phyloP scores from a whole-genome alignment of 2,329 filamentous ascomycete species.

The Myriosclerotinia scirpicola region DNA sequence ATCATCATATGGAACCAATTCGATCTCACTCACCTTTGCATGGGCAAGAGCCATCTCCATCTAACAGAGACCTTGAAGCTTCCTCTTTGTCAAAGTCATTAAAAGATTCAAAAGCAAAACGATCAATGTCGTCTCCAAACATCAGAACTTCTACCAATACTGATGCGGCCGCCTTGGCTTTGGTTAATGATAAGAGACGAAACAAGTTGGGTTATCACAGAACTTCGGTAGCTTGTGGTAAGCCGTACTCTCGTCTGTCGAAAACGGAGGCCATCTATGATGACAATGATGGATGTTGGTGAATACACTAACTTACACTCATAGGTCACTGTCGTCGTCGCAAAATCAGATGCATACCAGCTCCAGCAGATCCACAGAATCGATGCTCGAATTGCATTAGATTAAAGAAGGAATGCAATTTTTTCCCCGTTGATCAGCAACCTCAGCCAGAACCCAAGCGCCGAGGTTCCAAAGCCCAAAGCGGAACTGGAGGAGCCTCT shows the following conservation, averaged over 20 bases:
- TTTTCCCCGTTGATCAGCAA: slow-evolving; percentile 82
- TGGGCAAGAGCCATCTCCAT: slow-evolving; percentile 31
- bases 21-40: slow-evolving; percentile 30
- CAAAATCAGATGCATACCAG: slow-evolving; percentile 87
- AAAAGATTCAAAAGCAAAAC: slow-evolving; percentile 44
- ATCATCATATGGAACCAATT: slow-evolving; percentile 33
- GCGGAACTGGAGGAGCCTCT: slow-evolving; percentile 42
- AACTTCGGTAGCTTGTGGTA: slow-evolving; percentile 93
- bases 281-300: background rate
- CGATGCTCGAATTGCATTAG: slow-evolving; percentile 92
- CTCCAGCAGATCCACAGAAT: slow-evolving; percentile 68
- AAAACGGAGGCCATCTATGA: slow-evolving; percentile 23
- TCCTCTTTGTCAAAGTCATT: slow-evolving; percentile 20
- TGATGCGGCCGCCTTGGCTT: slow-evolving; percentile 38
- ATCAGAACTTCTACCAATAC: slow-evolving; percentile 45
- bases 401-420: slow-evolving; percentile 91
- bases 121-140: slow-evolving; percentile 52
- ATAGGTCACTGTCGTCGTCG: slow-evolving; percentile 86
- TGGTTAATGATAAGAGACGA: slow-evolving; percentile 64
- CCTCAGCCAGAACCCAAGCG: slow-evolving; percentile 50
- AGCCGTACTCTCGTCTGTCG: slow-evolving; percentile 46
- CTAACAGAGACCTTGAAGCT: slow-evolving; percentile 28
- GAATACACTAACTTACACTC: slow-evolving; percentile 28
- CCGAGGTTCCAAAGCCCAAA: slow-evolving; percentile 43
- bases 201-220: slow-evolving; percentile 96